phyloP scores from a whole-genome alignment of 2,329 filamentous ascomycete genomes.

The Akanthomyces muscarius region DNA sequence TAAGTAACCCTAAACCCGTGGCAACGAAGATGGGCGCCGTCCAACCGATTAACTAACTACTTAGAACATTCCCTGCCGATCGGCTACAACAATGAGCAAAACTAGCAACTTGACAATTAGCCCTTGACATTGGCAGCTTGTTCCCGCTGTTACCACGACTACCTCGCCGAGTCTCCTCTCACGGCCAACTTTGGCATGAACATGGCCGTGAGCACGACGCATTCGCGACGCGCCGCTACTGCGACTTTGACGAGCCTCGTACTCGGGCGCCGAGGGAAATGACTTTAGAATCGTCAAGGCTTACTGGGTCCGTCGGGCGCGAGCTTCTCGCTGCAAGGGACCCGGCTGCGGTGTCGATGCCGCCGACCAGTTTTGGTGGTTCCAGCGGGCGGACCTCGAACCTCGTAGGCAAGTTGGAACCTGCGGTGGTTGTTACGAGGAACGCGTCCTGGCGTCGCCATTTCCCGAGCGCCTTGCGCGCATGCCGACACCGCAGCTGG shows the following conservation, averaged over 20 bases:
- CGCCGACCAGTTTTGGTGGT: background rate
- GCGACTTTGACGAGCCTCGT: constrained; percentile 8
- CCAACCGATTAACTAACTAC: background rate
- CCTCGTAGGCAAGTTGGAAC: background rate
- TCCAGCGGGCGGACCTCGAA: background rate
- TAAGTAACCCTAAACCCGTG: no score
- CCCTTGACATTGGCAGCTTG: background rate
- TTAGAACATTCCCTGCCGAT: background rate
- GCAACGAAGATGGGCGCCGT: no score
- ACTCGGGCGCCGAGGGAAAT: background rate
- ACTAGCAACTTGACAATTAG: background rate
- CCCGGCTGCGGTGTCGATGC: background rate
- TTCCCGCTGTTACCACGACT: background rate
- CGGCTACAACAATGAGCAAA: constrained; percentile 1
- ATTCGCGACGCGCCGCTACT: background rate
- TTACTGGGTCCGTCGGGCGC: background rate
- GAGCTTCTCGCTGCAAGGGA: background rate
- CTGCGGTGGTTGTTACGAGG: constrained; percentile 3
- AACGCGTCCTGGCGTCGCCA: background rate
- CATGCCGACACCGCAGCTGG: background rate
- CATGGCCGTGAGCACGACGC: background rate
- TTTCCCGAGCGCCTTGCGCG: background rate
- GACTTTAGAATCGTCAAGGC: background rate
- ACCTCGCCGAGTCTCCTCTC: background rate
- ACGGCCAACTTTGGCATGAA: background rate